A percentile compares a stretch with the other conserved stretches of the same genome.
These are phyloP conservation scores for Didymella segeticola DNA, from an alignment of 2,329 filamentous ascomycete species.

Conservation along the genomic window DNA sequence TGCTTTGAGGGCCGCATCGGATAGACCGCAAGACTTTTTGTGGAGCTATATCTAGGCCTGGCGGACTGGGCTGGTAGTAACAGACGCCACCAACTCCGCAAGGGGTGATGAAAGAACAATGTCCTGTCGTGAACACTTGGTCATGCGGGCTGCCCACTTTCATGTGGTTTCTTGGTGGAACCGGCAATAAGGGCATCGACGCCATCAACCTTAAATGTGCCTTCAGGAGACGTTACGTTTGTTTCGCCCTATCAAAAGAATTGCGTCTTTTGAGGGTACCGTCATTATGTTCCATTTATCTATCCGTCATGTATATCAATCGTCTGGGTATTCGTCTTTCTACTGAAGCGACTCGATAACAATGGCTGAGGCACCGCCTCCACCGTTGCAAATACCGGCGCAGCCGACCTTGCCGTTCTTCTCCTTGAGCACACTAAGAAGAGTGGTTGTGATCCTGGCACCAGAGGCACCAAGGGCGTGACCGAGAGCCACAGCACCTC, in stretches of 20 bases:
- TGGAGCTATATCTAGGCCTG: neutral
- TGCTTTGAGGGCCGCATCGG: neutral
- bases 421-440: slow-evolving; percentile 86
- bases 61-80: neutral
- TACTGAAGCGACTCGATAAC: slow-evolving; percentile 73
- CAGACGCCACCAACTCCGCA: neutral
- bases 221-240: neutral
- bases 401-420: slow-evolving; percentile 93
- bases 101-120: neutral
- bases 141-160: neutral
- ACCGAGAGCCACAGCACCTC: slow-evolving; percentile 93
- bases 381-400: slow-evolving; percentile 97
- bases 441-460: slow-evolving; percentile 88
- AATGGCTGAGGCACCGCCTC: slow-evolving; percentile 91
- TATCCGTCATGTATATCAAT: slow-evolving; percentile 15
- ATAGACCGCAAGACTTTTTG: neutral
- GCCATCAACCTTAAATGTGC: neutral
- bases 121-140: neutral
- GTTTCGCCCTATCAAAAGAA: neutral
- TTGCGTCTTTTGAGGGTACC: neutral
- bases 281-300: slow-evolving; percentile 17
- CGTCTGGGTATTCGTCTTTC: slow-evolving; percentile 18
- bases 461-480: slow-evolving; percentile 94
- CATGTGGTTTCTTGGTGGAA: neutral
- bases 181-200: slow-evolving; percentile 3